phyloP scores from a whole-genome alignment of 2,329 filamentous ascomycete genomes.

The Trichoderma cornu-damae region DNA sequence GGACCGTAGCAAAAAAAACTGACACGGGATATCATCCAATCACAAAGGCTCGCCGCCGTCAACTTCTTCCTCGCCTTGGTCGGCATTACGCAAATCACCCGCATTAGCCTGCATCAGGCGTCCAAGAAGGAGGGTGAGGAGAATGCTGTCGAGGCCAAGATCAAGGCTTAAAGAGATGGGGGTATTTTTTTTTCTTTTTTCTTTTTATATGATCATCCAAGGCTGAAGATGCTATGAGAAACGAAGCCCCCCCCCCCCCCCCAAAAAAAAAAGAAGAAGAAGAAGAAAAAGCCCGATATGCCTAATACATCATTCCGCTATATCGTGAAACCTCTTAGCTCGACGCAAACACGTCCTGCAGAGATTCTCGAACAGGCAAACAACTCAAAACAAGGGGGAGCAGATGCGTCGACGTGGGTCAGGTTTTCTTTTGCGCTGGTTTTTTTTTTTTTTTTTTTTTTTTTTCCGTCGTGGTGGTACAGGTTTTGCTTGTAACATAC shows the following conservation, averaged over 20 bases:
- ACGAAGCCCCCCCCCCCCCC: too few species aligned
- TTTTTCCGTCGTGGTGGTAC: not conserved
- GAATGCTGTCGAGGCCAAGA: conserved; percentile 39
- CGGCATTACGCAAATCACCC: conserved; percentile 72
- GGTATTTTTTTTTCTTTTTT: not conserved
- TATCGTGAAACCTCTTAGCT: not conserved
- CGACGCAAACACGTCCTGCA: not conserved
- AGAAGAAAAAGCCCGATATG: not conserved
- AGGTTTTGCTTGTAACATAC: not conserved
- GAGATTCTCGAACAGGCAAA: not conserved
- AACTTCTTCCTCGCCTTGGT: conserved; percentile 97
- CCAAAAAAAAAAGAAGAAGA: not conserved
- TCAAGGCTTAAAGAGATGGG: conserved; percentile 25
- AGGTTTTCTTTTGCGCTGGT: not conserved
- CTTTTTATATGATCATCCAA: too few species aligned
- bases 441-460: too few species aligned
- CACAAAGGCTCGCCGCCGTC: conserved; percentile 72
- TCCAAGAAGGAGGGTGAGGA: conserved; percentile 49
- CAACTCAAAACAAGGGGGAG: not conserved
- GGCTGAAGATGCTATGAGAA: too few species aligned
- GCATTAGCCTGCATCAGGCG: conserved; percentile 65
- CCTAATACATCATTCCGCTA: conserved; percentile 2
- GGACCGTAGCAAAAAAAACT: too few species aligned
- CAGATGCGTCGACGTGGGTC: not conserved
- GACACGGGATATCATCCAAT: not conserved